Evolutionary conservation across 1,284 basidiomycete genomes (phyloP).

Genomic region (Trametes sp.): DNA sequence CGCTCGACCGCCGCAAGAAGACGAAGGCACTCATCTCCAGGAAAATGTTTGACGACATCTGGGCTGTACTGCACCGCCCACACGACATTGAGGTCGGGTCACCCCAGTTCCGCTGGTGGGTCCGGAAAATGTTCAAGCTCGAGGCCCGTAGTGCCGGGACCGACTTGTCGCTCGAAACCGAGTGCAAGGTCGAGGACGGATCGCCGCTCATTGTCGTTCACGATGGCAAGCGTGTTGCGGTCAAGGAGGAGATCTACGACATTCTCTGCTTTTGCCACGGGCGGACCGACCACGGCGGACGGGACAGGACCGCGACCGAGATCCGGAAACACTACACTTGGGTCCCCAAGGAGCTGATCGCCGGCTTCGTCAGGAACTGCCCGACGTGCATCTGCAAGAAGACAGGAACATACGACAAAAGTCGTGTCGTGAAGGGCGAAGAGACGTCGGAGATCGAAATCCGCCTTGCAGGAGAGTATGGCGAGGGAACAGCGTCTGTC

Average conservation of each 20-base stretch:
- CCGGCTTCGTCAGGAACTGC: conserved; percentile 77
- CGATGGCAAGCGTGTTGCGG: conserved; percentile 72
- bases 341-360: conserved; percentile 82
- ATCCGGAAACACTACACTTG: conserved; percentile 75
- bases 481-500: not conserved
- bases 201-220: conserved; percentile 60
- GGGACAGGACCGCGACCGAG: conserved; percentile 73
- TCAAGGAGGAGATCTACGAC: conserved; percentile 79
- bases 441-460: not conserved
- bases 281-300: conserved; percentile 71
- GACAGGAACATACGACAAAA: conserved; percentile 37
- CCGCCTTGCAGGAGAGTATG: not conserved
- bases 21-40: conserved; percentile 77
- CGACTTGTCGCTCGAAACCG: not conserved
- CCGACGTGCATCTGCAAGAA: conserved; percentile 67
- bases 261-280: conserved; percentile 76
- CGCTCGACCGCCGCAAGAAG: conserved; percentile 63
- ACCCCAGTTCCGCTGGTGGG: conserved; percentile 76
- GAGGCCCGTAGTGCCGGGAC: conserved; percentile 43
- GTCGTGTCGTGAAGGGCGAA: not conserved
- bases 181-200: conserved; percentile 29
- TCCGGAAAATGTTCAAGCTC: conserved; percentile 77
- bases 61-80: conserved; percentile 60
- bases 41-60: conserved; percentile 71
- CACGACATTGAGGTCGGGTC: conserved; percentile 29